Evolutionary conservation across 257 asterid genomes (phyloP).

Genomic region (Nicotiana otophora): DNA sequence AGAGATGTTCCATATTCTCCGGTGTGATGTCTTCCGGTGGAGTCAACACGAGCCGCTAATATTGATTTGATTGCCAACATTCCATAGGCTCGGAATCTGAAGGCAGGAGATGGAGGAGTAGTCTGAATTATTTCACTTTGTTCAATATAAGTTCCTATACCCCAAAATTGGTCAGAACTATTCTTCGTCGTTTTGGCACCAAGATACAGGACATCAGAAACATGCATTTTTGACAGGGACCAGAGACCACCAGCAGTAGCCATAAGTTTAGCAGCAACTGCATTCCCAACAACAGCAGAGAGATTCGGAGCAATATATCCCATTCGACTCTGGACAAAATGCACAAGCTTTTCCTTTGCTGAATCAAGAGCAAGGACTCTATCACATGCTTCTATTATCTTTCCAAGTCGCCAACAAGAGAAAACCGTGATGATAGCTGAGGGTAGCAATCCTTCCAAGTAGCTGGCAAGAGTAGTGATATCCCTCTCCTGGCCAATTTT

Average conservation of each 20-base stretch:
- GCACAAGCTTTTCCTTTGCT: conserved; percentile 76
- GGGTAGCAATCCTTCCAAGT: conserved; percentile 51
- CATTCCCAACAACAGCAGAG: conserved; percentile 82
- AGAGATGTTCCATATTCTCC: conserved; percentile 68
- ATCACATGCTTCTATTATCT: conserved; percentile 79
- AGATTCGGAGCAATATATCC: conserved; percentile 88
- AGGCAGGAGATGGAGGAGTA: background rate
- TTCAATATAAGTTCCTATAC: conserved; percentile 42
- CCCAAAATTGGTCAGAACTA: background rate
- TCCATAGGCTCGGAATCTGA: conserved; percentile 45
- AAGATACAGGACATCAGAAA: conserved; percentile 78
- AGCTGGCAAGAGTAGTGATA: conserved; percentile 55
- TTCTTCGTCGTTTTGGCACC: conserved; percentile 77
- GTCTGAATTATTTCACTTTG: conserved; percentile 57
- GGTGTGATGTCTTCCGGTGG: conserved; percentile 68
- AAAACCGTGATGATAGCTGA: conserved; percentile 14
- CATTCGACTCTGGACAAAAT: conserved; percentile 85
- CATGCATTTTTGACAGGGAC: conserved; percentile 77
- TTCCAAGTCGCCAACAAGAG: conserved; percentile 78
- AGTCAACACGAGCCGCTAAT: conserved; percentile 83
- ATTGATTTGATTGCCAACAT: conserved; percentile 81
- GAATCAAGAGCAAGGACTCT: conserved; percentile 66
- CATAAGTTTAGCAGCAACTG: conserved; percentile 89
- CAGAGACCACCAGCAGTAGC: conserved; percentile 86
- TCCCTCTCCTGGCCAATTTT: conserved; percentile 30